Evolutionary conservation across 78 protist species (phyloP).

Genomic region (Acrasis kona): DNA sequence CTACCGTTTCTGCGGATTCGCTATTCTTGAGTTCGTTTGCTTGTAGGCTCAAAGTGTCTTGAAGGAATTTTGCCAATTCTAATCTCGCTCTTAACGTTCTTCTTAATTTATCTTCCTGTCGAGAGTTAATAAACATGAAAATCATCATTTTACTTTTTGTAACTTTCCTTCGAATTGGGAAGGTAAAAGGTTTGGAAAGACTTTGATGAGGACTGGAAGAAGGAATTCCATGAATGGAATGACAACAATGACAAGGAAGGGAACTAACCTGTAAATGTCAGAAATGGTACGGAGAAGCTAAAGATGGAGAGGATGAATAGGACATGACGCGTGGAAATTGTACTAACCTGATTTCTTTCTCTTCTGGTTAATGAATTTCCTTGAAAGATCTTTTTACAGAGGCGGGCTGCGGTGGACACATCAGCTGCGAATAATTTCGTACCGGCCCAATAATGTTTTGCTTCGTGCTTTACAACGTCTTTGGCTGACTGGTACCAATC

Average conservation of each 20-base stretch:
- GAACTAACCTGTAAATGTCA: constrained; percentile 50
- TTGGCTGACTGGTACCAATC: neutral
- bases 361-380: constrained; percentile 26
- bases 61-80: constrained; percentile 47
- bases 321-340: neutral
- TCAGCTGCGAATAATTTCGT: neutral
- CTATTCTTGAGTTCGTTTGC: neutral
- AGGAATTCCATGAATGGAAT: constrained; percentile 45
- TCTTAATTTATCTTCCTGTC: constrained; percentile 27
- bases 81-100: constrained; percentile 26
- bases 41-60: constrained; percentile 40
- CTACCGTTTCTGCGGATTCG: neutral
- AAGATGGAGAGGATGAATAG: neutral
- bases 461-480: neutral
- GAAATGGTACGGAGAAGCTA: constrained; percentile 28
- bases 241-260: constrained; percentile 40
- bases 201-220: constrained; percentile 37
- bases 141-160: neutral
- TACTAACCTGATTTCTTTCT: constrained; percentile 13
- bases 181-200: constrained; percentile 63
- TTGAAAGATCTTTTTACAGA: neutral
- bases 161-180: constrained; percentile 15
- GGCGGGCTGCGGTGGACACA: neutral
- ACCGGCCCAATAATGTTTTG: neutral
- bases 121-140: neutral